phyloP scores from a whole-genome alignment of 345 rosid genomes.

The Pistacia integerrima region DNA sequence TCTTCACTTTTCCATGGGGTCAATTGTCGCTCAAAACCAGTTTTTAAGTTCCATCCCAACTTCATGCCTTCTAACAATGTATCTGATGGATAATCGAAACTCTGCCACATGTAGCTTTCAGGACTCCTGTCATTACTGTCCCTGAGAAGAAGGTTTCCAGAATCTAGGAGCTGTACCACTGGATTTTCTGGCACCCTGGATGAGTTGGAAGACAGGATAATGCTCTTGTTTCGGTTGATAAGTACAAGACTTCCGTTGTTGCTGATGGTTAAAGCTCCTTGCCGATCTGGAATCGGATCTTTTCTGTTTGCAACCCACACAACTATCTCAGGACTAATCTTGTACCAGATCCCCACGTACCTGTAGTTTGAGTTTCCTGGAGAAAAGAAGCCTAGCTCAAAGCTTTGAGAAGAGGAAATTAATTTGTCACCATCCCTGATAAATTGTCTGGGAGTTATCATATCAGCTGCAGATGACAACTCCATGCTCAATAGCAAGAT shows the following conservation, averaged over 20 bases:
- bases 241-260: constrained; percentile 35
- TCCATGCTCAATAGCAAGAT: background rate
- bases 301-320: constrained; percentile 57
- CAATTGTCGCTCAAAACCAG: constrained; percentile 11
- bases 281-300: constrained; percentile 21
- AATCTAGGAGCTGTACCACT: constrained; percentile 35
- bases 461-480: background rate
- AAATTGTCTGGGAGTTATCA: background rate
- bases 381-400: constrained; percentile 36
- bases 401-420: background rate
- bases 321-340: constrained; percentile 22
- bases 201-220: constrained; percentile 37
- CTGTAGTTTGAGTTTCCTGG: constrained; percentile 24
- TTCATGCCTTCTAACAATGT: constrained; percentile 37
- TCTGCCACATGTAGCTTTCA: background rate
- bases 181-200: constrained; percentile 21
- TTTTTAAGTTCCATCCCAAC: constrained; percentile 33
- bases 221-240: constrained; percentile 1
- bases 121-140: constrained; percentile 1
- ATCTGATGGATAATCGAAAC: constrained; percentile 26
- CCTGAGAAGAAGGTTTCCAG: constrained; percentile 49
- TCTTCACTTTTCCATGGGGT: constrained; percentile 40
- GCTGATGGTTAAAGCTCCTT: constrained; percentile 27
- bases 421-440: background rate
- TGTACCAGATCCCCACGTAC: constrained; percentile 57